Evolutionary conservation across 1,139 yeast genomes (phyloP).

Genomic region (Saccharomyces hybrid): DNA sequence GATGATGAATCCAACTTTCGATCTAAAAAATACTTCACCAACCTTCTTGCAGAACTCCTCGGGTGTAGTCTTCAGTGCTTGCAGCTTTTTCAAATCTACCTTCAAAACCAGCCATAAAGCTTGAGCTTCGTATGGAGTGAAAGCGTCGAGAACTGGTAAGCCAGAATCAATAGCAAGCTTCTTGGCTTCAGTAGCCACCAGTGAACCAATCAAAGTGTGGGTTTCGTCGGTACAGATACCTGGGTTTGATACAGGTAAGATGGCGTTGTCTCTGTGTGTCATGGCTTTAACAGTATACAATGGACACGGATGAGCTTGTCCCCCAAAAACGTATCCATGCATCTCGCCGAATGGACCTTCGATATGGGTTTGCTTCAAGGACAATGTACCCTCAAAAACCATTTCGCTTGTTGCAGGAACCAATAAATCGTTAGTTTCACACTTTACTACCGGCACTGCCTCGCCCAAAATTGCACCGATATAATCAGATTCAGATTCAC

Average conservation of each 20-base stretch:
- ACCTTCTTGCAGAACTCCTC: conserved; percentile 8
- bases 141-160: conserved; percentile 17
- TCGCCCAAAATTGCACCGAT: conserved; percentile 22
- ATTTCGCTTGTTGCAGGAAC: conserved; percentile 24
- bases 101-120: conserved; percentile 19
- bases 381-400: conserved; percentile 22
- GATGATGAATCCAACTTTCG: conserved; percentile 13
- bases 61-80: conserved; percentile 12
- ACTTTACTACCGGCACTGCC: conserved; percentile 17
- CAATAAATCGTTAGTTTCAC: conserved; percentile 16
- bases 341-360: conserved; percentile 27
- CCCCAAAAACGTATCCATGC: conserved; percentile 24
- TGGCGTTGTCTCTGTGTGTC: conserved; percentile 19
- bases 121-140: conserved; percentile 22
- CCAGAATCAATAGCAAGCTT: conserved; percentile 5
- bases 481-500: conserved; percentile 20
- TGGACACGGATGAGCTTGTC: conserved; percentile 19
- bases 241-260: conserved; percentile 23
- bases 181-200: conserved; percentile 15
- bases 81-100: conserved; percentile 15
- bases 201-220: conserved; percentile 23
- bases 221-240: conserved; percentile 23
- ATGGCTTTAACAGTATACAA: conserved; percentile 18
- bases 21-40: conserved; percentile 14
- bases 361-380: conserved; percentile 9